Evolutionary conservation across 225 moss, liverwort and hornwort species (phyloP), one percentile per base, ranked within the genome.

Genomic region (Straminergon stramineum): DNA sequence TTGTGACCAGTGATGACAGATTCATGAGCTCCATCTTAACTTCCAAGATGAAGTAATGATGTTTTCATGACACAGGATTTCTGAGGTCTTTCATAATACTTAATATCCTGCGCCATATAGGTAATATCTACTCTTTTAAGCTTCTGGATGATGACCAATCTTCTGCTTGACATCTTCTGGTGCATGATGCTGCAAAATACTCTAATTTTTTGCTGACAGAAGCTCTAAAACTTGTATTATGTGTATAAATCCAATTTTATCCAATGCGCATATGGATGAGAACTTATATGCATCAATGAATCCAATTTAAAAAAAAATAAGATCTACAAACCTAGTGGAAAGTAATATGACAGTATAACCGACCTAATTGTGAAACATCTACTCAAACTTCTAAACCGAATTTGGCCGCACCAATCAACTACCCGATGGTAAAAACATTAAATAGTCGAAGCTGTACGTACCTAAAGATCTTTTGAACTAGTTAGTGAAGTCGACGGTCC

Each of bases 151-250:
- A 93, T 93, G 93, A 93, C 92, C 5, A 14, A 66, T n/a, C 10
- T 55, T 83, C 23, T 94, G 91, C 94, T 66, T 85, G 94, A 94
- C 90, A 90, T 82, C 91, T 82, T 48, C 15, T 1, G 90, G 73
- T 94, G 89, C 15, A 17, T 94, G 92, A 92, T 88, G 92, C 35
- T 30, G 94, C 92, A 90, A 90, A 91, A 87, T 91, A 91, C 92
- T 92, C 90, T 91, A 92, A 92, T 92, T 92, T 92, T 93, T 93
- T 93, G 93, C 93, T 93, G 93, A 93, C 92, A 88, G 92, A 88
- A 91, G 87, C 84, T 64, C 15, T 2, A 24, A 0, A 79, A 37
- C 5, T 16, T 6, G 0, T 3, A 27, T 2, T 58, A 7, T 24
- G 4, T 37, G 5, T 6, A 5, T 35, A 9, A 52, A 53, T 13